Evolutionary conservation across 164 flowering plant genomes (phyloP), one percentile per base, ranked within the genome.

Genomic region (Aristolochia fimbriata): DNA sequence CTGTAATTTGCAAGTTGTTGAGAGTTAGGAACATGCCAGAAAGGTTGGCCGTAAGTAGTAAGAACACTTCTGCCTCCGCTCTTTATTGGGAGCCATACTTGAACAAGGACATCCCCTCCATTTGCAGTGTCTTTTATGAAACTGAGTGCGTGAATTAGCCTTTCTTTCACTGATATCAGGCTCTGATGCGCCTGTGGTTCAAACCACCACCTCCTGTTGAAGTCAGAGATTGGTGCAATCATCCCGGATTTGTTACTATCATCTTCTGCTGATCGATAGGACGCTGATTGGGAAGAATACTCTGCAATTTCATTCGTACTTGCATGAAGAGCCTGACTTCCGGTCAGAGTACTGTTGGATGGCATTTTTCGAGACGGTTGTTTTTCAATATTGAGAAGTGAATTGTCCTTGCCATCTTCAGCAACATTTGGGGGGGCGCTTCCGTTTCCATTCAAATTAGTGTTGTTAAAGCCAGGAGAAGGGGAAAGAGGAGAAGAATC

Each of bases 1-100:
- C 98, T 72, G 58, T 88, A 92, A 54, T 59, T 73, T 17, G 72
- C 69, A 55, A 92, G 88, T 62, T 70, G 74, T 58, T 64, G 63
- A 65, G 79, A 74, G 60, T 56, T 69, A 6, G 78, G 56, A 57
- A 77, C 72, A 15, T 80, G 70, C 0, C 76, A 68, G 68, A 70
- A 85, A 15, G 86, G 98, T 31, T 85, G 91, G 51, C 73, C 74
- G 53, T 46, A 65, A 3, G 93, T 87, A 19, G 80, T 83, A 48
- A 92, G 75, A 57, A 88, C 78, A 53, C 55, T 66, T 55, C 60
- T 76, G 37, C 77, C 81, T 51, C 81, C 84, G 68, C 67, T 77
- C 61, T 74, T 72, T 21, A 78, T 69, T 20, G 96, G 98, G 17
- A 85, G 80, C 98, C 98, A 92, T 63, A 89, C 60, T 64, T 93